Evolutionary conservation across 179 eudicot species (phyloP).

Genomic region (Heliamphora pulchella): DNA sequence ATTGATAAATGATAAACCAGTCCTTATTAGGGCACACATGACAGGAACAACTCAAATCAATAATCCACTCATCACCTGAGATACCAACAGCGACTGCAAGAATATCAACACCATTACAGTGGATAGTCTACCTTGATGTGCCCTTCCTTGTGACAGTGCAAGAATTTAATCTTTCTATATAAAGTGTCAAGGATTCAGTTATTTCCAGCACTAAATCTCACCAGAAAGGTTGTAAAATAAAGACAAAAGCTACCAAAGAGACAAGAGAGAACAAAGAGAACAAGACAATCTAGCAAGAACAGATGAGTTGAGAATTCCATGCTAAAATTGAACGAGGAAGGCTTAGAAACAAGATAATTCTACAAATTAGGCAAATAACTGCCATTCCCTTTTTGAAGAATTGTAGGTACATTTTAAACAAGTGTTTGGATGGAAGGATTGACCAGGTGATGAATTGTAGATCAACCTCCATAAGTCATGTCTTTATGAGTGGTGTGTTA

Average conservation of each 20-base stretch:
- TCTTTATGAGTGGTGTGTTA: neutral
- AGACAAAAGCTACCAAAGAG: neutral
- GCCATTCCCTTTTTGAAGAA: neutral
- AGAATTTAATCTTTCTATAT: too few relatives aligned
- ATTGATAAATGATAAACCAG: too few relatives aligned
- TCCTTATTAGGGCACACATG: neutral
- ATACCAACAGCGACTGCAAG: too few relatives aligned
- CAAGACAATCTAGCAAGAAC: neutral
- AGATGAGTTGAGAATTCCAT: neutral
- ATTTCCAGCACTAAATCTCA: neutral
- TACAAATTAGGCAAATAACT: neutral
- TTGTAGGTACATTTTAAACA: neutral
- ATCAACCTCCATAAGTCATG: neutral
- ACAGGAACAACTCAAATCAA: neutral
- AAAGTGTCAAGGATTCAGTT: neutral
- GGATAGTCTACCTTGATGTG: too few relatives aligned
- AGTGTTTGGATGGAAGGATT: neutral
- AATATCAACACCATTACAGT: too few relatives aligned
- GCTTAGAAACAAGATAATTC: neutral
- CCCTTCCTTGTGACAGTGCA: too few relatives aligned
- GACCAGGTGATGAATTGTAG: neutral
- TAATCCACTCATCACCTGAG: neutral
- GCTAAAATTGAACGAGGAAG: neutral
- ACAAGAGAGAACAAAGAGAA: neutral
- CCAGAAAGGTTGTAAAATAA: neutral